phyloP scores from a whole-genome alignment of 2,329 filamentous ascomycete species.

The Falciphora oryzae region DNA sequence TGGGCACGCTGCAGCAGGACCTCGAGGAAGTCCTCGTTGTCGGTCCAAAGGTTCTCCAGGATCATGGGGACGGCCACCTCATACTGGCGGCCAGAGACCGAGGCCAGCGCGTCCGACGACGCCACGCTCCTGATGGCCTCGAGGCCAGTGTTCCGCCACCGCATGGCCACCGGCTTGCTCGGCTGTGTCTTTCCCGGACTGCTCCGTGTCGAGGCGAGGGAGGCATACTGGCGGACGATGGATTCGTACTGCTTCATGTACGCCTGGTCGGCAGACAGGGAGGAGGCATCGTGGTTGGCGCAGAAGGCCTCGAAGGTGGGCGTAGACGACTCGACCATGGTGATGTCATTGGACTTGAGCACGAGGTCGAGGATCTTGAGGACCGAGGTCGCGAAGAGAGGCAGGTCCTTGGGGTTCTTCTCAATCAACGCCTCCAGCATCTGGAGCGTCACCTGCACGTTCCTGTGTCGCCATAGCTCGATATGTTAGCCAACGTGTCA shows the following conservation, averaged over 20 bases:
- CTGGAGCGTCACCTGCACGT: conserved; percentile 90
- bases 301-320: conserved; percentile 86
- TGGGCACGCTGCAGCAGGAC: conserved; percentile 62
- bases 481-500: background rate
- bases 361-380: conserved; percentile 80
- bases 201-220: conserved; percentile 64
- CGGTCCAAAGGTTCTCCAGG: conserved; percentile 77
- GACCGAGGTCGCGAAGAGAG: conserved; percentile 79
- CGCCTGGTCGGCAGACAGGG: conserved; percentile 76
- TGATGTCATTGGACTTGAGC: conserved; percentile 79
- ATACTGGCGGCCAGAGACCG: conserved; percentile 70
- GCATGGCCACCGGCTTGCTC: conserved; percentile 68
- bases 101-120: conserved; percentile 70
- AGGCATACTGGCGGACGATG: conserved; percentile 73
- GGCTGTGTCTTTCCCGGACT: conserved; percentile 45
- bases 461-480: conserved; percentile 44
- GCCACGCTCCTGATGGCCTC: conserved; percentile 78
- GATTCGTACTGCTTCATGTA: conserved; percentile 79
- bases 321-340: conserved; percentile 86
- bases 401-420: conserved; percentile 83
- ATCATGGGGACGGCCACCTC: conserved; percentile 77
- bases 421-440: conserved; percentile 90
- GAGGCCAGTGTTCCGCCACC: conserved; percentile 70
- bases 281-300: conserved; percentile 78
- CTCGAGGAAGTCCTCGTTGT: conserved; percentile 63